phyloP scores from a whole-genome alignment of 495 filamentous ascomycete genomes.

The Sabuloglossum arenarium region DNA sequence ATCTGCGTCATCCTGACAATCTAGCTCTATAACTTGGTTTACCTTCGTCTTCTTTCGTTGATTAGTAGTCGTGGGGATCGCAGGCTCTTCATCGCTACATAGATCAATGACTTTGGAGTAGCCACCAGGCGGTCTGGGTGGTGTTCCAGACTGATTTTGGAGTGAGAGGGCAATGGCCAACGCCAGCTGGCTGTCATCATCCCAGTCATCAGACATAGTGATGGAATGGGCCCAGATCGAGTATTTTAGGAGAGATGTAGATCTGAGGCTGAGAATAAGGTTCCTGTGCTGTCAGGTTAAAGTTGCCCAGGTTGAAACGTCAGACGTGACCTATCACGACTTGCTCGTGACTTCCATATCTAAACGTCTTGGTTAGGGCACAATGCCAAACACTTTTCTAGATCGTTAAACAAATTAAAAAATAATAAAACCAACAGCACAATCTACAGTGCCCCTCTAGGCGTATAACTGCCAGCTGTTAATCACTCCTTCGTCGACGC shows the following conservation, averaged over 20 bases:
- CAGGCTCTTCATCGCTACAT: slow-evolving; percentile 12
- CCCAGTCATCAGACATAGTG: slow-evolving; percentile 3
- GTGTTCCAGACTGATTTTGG: neutral
- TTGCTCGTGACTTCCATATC: too few relatives aligned
- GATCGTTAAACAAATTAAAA: too few relatives aligned
- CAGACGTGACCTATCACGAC: too few relatives aligned
- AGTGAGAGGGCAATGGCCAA: slow-evolving; percentile 33
- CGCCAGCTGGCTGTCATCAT: slow-evolving; percentile 27
- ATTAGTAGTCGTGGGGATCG: neutral
- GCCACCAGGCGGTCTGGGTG: neutral
- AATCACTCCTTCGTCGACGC: too few relatives aligned
- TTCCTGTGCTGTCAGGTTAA: neutral
- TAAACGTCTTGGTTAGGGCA: too few relatives aligned
- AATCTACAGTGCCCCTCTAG: too few relatives aligned
- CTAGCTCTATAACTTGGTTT: neutral
- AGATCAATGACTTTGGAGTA: slow-evolving; percentile 11
- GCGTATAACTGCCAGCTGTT: too few relatives aligned
- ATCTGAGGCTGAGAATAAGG: neutral
- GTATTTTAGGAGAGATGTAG: neutral
- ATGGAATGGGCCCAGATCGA: neutral
- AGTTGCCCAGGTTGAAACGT: too few relatives aligned
- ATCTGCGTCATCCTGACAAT: neutral
- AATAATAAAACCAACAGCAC: too few relatives aligned
- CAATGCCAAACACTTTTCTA: too few relatives aligned
- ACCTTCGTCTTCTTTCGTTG: neutral